Evolutionary conservation across 2,329 filamentous ascomycete genomes (phyloP), one percentile per base, ranked within the genome.

Genomic region (Xylaria hypoxylon): DNA sequence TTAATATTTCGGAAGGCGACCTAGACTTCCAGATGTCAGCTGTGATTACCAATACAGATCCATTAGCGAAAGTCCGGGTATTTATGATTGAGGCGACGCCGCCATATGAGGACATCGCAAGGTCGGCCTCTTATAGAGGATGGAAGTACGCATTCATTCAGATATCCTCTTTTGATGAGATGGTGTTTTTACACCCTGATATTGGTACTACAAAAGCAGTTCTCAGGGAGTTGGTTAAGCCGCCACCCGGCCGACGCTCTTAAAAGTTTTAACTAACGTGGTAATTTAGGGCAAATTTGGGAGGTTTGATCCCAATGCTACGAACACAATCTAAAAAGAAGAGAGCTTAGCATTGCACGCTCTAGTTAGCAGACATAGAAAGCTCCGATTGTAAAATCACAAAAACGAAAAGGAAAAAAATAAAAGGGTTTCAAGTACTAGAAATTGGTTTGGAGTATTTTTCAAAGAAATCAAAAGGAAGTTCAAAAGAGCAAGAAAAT

Each of bases 111-210:
- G 15, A 24, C 0, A 2, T 55, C 1, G 3, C 17, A 2, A 11
- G n/a, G 0, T 0, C 15, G 0, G n/a, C 10, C 0, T 11, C 19
- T 1, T 56, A 19, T 15, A 17, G 48, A 7, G 59, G 59, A 0
- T 66, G 64, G 64, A 17, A 38, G 11, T 66, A 63, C 5, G 26
- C 5, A 2, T 66, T 48, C 5, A 1, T 66, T 0, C 42, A 26
- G 8, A n/a, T 63, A 2, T 13, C 8, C 5, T 47, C 40, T 10
- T 8, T 58, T 2, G 24, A 35, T 5, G 13, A 10, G 2, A 5
- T 57, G 1, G n/a, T 63, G 2, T 63, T 26, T 4, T 33, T 63
- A 5, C 60, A 63, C 10, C 10, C 44, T 7, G 33, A 57, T 15
- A 44, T 63, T 8, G 13, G 17, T 0, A n/a, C 35, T 11, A 33